These are phyloP conservation scores for Phytomonas sp. DNA, from an alignment of 208 protist species.

Conservation along the genomic window DNA sequence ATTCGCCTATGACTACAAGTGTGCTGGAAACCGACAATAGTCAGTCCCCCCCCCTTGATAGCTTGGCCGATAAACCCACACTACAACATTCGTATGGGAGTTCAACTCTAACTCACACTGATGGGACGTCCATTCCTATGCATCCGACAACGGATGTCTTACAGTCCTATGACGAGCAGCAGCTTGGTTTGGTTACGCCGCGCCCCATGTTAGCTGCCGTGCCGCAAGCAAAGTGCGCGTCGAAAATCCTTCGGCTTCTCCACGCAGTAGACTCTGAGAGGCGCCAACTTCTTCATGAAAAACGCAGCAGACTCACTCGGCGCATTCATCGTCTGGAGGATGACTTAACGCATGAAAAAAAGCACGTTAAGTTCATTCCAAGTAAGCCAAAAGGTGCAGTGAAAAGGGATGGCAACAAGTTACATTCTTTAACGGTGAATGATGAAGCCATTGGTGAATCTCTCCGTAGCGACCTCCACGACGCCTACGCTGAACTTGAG, in stretches of 20 bases:
- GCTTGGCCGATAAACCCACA: neutral
- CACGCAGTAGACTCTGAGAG: conserved; percentile 45
- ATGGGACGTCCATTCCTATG: neutral
- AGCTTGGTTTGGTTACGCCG: neutral
- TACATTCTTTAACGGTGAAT: neutral
- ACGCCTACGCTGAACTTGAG: conserved; percentile 14
- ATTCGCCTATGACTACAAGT: neutral
- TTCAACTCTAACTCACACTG: neutral
- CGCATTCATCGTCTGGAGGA: neutral
- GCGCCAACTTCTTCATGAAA: conserved; percentile 23
- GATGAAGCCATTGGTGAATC: neutral
- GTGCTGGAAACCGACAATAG: neutral
- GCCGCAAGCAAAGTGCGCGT: conserved; percentile 17
- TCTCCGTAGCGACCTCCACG: neutral
- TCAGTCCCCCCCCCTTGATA: neutral
- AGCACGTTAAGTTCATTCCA: neutral
- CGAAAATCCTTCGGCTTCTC: conserved; percentile 24
- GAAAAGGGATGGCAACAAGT: neutral
- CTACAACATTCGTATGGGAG: neutral
- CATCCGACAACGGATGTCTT: neutral
- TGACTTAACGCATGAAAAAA: neutral
- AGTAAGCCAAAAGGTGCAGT: neutral
- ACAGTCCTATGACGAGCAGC: neutral
- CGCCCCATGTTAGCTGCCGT: conserved; percentile 1
- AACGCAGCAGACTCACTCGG: neutral